Evolutionary conservation across 2,329 filamentous ascomycete genomes (phyloP).

Genomic region (Simplicillium sp.): DNA sequence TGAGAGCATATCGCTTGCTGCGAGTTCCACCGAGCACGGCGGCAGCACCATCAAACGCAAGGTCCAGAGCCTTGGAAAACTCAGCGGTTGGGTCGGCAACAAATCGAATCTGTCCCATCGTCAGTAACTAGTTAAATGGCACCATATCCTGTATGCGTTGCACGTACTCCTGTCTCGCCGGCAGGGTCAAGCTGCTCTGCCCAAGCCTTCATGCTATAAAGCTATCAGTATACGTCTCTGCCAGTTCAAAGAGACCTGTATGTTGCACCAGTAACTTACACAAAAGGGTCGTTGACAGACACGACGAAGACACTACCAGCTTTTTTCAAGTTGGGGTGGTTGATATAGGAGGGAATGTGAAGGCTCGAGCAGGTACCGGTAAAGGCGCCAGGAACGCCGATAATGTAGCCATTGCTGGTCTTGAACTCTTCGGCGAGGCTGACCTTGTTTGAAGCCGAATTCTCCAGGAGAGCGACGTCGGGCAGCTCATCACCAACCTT

Average conservation of each 20-base stretch:
- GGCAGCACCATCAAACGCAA: conserved; percentile 64
- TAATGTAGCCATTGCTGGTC: conserved; percentile 66
- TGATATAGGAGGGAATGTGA: conserved; percentile 83
- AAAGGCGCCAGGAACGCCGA: conserved; percentile 79
- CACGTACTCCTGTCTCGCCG: conserved; percentile 64
- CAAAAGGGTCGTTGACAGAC: conserved; percentile 88
- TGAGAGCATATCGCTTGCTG: conserved; percentile 80
- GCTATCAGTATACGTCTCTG: neutral
- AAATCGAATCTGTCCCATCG: conserved; percentile 64
- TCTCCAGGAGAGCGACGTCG: conserved; percentile 67
- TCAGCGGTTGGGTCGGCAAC: conserved; percentile 69
- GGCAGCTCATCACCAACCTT: conserved; percentile 74
- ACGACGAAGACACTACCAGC: conserved; percentile 84
- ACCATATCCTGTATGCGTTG: neutral
- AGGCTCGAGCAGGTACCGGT: conserved; percentile 45
- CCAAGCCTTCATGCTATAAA: conserved; percentile 79
- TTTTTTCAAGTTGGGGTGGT: conserved; percentile 65
- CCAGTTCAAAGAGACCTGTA: conserved; percentile 9
- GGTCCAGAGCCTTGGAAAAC: conserved; percentile 76
- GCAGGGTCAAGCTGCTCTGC: conserved; percentile 65
- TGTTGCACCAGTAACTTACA: conserved; percentile 53
- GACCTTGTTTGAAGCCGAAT: conserved; percentile 85
- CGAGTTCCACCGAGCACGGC: conserved; percentile 74
- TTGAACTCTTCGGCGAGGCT: conserved; percentile 70
- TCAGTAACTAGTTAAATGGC: conserved; percentile 2